Conservation (phyloP, 768 basidiomycete genomes). For the Mrakia blollopis region DNA sequence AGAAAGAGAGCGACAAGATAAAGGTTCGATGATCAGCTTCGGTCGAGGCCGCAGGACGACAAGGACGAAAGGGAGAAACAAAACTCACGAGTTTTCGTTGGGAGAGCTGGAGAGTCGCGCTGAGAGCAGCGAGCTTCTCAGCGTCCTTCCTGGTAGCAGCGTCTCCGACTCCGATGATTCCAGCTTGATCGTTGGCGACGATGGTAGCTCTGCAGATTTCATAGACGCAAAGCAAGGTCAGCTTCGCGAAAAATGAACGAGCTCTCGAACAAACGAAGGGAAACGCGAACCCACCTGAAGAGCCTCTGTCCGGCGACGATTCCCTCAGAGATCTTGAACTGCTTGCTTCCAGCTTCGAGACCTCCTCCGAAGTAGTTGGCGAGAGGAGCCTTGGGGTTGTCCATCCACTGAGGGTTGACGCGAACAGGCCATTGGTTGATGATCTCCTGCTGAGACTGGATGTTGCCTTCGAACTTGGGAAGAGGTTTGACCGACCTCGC, state of each 20-base stretch:
- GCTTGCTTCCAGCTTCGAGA: conserved; percentile 37
- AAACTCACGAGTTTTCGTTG: conserved; percentile 59
- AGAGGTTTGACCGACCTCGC: neutral
- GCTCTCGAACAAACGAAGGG: conserved; percentile 33
- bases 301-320: conserved; percentile 42
- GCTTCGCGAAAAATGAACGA: neutral
- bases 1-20: neutral
- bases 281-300: conserved; percentile 49
- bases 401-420: conserved; percentile 41
- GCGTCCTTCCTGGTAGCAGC: conserved; percentile 58
- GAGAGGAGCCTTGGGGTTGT: conserved; percentile 56
- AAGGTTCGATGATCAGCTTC: neutral
- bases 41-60: neutral
- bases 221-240: neutral
- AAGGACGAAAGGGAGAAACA: conserved; percentile 14
- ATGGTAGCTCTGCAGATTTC: conserved; percentile 39
- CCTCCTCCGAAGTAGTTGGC: conserved; percentile 46
- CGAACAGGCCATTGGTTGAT: conserved; percentile 13
- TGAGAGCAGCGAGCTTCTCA: conserved; percentile 68
- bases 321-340: conserved; percentile 43
- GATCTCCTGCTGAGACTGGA: neutral
- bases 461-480: neutral
- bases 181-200: conserved; percentile 36
- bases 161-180: conserved; percentile 62
- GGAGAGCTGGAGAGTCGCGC: conserved; percentile 66